A percentile compares a stretch with the other conserved stretches of the same genome.
Conservation (phyloP, 2,329 filamentous ascomycete genomes). For the Ascocoryne sarcoides region DNA sequence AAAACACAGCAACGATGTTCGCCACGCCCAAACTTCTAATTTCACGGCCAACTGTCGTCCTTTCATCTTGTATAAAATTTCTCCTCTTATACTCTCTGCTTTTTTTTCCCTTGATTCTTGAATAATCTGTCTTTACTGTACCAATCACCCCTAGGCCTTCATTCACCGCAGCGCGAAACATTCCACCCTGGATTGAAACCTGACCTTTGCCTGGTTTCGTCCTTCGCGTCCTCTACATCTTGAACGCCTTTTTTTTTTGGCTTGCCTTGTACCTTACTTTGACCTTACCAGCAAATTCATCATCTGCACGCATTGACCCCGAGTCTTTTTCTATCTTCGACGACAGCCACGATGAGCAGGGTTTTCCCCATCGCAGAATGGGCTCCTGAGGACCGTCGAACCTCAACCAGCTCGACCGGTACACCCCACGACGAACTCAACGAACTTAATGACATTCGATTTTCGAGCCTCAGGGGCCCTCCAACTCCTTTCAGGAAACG, state of each 20-base stretch:
- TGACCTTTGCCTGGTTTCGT: background rate
- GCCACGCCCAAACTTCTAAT: no score
- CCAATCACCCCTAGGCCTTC: background rate
- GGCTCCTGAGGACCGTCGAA: constrained; percentile 36
- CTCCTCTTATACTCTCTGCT: background rate
- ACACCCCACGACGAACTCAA: constrained; percentile 27
- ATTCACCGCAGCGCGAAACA: background rate
- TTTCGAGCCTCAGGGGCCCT: background rate
- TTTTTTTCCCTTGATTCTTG: background rate
- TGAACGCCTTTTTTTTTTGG: background rate
- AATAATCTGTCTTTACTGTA: background rate
- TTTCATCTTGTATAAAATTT: background rate
- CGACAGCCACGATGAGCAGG: constrained; percentile 25
- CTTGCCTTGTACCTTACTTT: background rate
- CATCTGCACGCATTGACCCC: background rate
- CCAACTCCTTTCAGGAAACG: constrained; percentile 16
- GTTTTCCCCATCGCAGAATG: constrained; percentile 35
- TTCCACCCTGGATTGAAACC: background rate
- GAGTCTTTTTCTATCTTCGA: background rate
- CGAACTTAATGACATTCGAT: constrained; percentile 3
- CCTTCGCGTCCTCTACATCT: background rate
- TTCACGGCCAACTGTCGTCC: no score
- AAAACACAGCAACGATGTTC: no score
- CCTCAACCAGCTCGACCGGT: constrained; percentile 28
- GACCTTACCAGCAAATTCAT: no score